Base-by-base conservation (phyloP, 2,329 filamentous ascomycete species). In the Sporothrix humicola region DNA sequence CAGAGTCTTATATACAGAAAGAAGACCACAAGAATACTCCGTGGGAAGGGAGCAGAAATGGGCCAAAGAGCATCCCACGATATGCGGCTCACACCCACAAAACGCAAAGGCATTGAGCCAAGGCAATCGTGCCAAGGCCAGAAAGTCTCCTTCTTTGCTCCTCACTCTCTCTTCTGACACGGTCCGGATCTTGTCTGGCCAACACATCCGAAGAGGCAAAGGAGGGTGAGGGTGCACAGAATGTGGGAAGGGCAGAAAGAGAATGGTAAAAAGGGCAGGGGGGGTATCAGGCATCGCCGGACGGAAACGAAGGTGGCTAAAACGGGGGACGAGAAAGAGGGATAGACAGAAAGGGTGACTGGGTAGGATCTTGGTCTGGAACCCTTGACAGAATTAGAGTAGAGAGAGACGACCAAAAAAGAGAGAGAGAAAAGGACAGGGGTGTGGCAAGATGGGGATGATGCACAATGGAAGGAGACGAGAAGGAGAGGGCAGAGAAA, bases 1-100 rank as follows among this genome's bases (percentile, higher is more conserved):
- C 69, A 72, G 70, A 71, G 73, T 78, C 78, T 84, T 85, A 85
- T 85, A 84, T 84, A 78, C 75, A 69, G 54, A 44, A 48, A 12
- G 42, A 12, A 48, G 61, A 26, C n/a, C 12, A 8, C 23, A 15
- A 26, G n/a, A 48, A n/a, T 46, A 37, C 31, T 37, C 31, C 31
- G 31, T 37, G 31, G 15, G 69, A 44, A 73, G 54, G 44, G 7
- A 9, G 48, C 15, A 50, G 20, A 31, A 48, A 31, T 44, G 63
- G 61, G 63, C 31, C 31, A 17, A 17, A 58, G 46, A 59, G 52
- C 44, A 66, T 44, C 46, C 46, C 59, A 72, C 50, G 70, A 58
- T 50, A 69, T 42, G 48, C 65, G 65, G 65, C 65, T 37, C 65
- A 68, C 31, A 20, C 23, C 65, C 69, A 74, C 71, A 72, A 56